Conservation (phyloP, 768 basidiomycete species). For the Sarcomyxa edulis region DNA sequence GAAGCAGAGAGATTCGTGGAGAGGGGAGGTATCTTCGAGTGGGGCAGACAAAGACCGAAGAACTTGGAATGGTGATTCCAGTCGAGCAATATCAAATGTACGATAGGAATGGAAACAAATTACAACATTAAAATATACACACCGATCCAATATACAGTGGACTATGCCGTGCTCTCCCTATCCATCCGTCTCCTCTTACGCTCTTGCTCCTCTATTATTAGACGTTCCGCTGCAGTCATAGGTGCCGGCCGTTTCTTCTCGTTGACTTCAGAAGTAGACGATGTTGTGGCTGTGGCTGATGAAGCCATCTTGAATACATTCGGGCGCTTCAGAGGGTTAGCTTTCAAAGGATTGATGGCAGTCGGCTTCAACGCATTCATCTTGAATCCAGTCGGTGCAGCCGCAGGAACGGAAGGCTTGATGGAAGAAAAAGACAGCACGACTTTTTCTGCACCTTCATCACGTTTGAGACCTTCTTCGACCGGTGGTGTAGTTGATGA, state of each 20-base stretch:
- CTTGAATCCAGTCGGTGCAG: slow-evolving; percentile 44
- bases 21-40: slow-evolving; percentile 18
- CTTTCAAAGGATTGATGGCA: slow-evolving; percentile 54
- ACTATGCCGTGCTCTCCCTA: slow-evolving; percentile 27
- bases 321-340: slow-evolving; percentile 65
- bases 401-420: slow-evolving; percentile 23
- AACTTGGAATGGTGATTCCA: slow-evolving; percentile 9
- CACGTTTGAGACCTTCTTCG: slow-evolving; percentile 65
- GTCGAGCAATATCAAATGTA: too few species aligned
- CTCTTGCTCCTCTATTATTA: slow-evolving; percentile 90
- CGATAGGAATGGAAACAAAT: too few species aligned
- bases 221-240: slow-evolving; percentile 78
- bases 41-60: slow-evolving; percentile 9
- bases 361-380: slow-evolving; percentile 57
- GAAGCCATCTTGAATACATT: slow-evolving; percentile 66
- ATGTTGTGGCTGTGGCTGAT: slow-evolving; percentile 25
- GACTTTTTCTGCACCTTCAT: slow-evolving; percentile 68
- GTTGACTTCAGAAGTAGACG: slow-evolving; percentile 29
- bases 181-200: slow-evolving; percentile 81
- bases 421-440: slow-evolving; percentile 59
- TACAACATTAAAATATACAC: slow-evolving; percentile 12
- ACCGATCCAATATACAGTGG: slow-evolving; percentile 6
- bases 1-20: slow-evolving; percentile 14
- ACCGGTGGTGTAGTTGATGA: slow-evolving; percentile 30
- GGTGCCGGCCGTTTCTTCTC: slow-evolving; percentile 60